Conservation (phyloP, 768 basidiomycete genomes). For the Galerina marginata region DNA sequence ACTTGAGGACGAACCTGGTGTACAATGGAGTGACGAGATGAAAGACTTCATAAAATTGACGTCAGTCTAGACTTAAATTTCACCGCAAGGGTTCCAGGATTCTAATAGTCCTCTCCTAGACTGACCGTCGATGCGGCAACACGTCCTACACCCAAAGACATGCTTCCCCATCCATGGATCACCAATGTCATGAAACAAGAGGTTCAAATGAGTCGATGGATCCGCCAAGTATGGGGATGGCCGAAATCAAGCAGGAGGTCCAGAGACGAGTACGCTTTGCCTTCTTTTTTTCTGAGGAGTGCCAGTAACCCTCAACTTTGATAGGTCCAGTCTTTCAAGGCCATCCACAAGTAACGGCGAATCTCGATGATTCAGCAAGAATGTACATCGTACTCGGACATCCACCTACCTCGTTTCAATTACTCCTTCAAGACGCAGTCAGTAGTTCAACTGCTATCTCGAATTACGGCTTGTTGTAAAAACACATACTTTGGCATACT, state of each 20-base stretch:
- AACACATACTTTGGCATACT: constrained; percentile 13
- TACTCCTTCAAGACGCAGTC: neutral
- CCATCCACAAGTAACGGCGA: constrained; percentile 34
- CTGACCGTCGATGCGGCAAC: constrained; percentile 69
- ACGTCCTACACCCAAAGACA: constrained; percentile 82
- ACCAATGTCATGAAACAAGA: constrained; percentile 76
- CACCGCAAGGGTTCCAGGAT: neutral
- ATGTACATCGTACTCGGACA: too few relatives aligned
- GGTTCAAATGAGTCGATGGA: constrained; percentile 90
- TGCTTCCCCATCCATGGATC: constrained; percentile 88
- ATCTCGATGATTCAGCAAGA: constrained; percentile 8
- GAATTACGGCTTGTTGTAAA: constrained; percentile 9
- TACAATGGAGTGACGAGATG: constrained; percentile 82
- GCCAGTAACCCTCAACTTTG: neutral
- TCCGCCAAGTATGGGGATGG: constrained; percentile 86
- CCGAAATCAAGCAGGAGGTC: constrained; percentile 51
- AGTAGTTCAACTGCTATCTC: constrained; percentile 1
- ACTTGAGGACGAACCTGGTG: constrained; percentile 73
- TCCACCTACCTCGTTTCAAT: neutral
- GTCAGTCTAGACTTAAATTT: constrained; percentile 50
- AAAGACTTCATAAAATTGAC: constrained; percentile 89
- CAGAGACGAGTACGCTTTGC: constrained; percentile 46
- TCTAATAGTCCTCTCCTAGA: constrained; percentile 43
- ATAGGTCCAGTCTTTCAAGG: constrained; percentile 34
- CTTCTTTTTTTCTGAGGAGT: constrained; percentile 1